Conservation (phyloP, 2,329 filamentous ascomycete genomes). For the Sclerotinia spermophila region DNA sequence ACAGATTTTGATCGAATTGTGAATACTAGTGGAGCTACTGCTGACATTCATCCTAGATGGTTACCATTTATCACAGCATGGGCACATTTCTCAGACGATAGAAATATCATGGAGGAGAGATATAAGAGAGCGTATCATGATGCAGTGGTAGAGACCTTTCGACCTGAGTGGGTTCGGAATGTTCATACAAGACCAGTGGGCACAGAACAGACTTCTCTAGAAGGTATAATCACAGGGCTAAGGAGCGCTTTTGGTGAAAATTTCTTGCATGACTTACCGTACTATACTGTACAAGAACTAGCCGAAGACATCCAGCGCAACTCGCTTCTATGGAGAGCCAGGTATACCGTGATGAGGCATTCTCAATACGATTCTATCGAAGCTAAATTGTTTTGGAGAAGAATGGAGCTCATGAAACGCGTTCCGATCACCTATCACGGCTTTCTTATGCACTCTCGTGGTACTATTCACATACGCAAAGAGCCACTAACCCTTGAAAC, state of each 20-base stretch:
- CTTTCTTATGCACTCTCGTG: conserved; percentile 17
- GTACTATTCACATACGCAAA: conserved; percentile 4
- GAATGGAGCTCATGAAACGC: conserved; percentile 11
- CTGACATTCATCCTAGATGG: conserved; percentile 1
- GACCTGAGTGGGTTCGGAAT: conserved; percentile 4
- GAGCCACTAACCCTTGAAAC: background rate
- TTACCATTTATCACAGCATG: conserved; percentile 11
- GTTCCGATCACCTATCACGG: conserved; percentile 16
- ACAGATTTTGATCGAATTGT: background rate
- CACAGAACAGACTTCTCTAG: background rate
- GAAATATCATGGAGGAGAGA: background rate
- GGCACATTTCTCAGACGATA: conserved; percentile 6
- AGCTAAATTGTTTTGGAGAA: conserved; percentile 18
- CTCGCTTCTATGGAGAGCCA: conserved; percentile 3
- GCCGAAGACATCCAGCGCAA: background rate
- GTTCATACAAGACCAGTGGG: background rate
- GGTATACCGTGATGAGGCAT: conserved; percentile 9
- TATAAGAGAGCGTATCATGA: background rate
- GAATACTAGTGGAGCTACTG: background rate
- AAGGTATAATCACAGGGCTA: background rate
- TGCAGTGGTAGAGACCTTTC: conserved; percentile 7
- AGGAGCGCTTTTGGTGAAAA: background rate
- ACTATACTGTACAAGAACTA: background rate
- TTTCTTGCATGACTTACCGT: background rate
- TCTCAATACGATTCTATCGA: conserved; percentile 9